Conservation (phyloP, 805 yeast species). For the Candida montana region DNA sequence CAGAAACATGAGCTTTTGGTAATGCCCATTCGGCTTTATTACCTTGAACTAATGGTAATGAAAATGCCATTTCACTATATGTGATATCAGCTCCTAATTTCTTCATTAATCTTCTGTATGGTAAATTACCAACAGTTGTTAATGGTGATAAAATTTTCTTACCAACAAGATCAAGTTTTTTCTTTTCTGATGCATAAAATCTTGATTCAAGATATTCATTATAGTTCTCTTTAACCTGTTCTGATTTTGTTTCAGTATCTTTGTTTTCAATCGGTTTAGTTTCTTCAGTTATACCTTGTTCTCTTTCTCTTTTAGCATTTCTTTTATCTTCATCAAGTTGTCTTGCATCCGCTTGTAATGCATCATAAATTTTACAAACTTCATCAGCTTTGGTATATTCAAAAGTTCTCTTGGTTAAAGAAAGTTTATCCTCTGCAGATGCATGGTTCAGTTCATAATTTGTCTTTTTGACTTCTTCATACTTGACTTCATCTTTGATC, state of each 20-base stretch:
- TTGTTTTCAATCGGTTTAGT: slow-evolving; percentile 12
- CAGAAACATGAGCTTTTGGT: slow-evolving; percentile 79
- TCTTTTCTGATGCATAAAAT: slow-evolving; percentile 77
- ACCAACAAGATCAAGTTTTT: slow-evolving; percentile 54
- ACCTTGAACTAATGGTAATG: slow-evolving; percentile 83
- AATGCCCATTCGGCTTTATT: slow-evolving; percentile 96
- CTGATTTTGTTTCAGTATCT: slow-evolving; percentile 8
- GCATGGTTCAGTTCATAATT: slow-evolving; percentile 65
- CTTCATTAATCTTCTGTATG: slow-evolving; percentile 90
- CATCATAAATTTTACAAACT: slow-evolving; percentile 60
- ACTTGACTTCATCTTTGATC: slow-evolving; percentile 37
- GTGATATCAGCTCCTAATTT: slow-evolving; percentile 89
- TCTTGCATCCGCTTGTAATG: slow-evolving; percentile 38
- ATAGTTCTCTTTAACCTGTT: slow-evolving; percentile 30
- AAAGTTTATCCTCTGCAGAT: slow-evolving; percentile 32
- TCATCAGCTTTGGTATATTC: slow-evolving; percentile 52
- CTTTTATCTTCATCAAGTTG: slow-evolving; percentile 31
- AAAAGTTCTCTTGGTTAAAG: slow-evolving; percentile 46
- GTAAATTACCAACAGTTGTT: slow-evolving; percentile 96
- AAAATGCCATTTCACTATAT: slow-evolving; percentile 91
- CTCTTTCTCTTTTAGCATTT: slow-evolving; percentile 22
- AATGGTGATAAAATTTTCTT: slow-evolving; percentile 92
- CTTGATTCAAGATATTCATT: slow-evolving; percentile 71
- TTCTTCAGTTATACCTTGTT: slow-evolving; percentile 20
- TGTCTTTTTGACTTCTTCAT: slow-evolving; percentile 27